phyloP scores from a whole-genome alignment of 805 yeast species.

The Wickerhamomyces mucosus region DNA sequence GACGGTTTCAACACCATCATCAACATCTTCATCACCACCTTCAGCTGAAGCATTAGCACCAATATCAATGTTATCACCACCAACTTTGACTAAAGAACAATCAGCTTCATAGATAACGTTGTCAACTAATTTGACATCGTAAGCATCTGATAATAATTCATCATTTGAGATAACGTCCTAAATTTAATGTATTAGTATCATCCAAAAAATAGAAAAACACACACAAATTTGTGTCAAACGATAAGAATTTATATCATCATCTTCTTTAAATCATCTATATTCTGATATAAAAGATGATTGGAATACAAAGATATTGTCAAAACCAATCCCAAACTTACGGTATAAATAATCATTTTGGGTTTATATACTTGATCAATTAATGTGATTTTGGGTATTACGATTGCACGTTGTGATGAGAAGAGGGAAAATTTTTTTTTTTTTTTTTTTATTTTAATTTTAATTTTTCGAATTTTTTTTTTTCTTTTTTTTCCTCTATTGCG shows the following conservation, averaged over 20 bases:
- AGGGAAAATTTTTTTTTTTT: too few relatives aligned
- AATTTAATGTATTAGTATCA: constrained; percentile 21
- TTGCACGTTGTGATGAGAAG: too few relatives aligned
- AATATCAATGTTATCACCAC: constrained; percentile 90
- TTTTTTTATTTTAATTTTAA: too few relatives aligned
- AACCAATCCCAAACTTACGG: constrained; percentile 11
- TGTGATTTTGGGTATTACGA: too few relatives aligned
- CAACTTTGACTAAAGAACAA: constrained; percentile 85
- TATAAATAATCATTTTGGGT: constrained; percentile 12
- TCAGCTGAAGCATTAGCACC: constrained; percentile 99
- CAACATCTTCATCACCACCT: constrained; percentile 72
- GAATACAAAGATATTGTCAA: constrained; percentile 4
- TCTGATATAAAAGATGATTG: neutral
- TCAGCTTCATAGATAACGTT: constrained; percentile 94
- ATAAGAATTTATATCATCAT: neutral
- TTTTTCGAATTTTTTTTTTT: too few relatives aligned
- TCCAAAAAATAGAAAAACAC: neutral
- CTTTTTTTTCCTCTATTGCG: too few relatives aligned
- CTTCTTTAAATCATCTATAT: neutral
- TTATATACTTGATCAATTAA: neutral
- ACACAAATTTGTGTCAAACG: neutral
- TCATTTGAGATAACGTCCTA: constrained; percentile 88
- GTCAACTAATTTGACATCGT: constrained; percentile 80
- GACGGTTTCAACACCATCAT: constrained; percentile 82
- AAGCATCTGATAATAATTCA: constrained; percentile 96